These are phyloP conservation scores for Helichrysum umbraculigerum DNA, from an alignment of 129 eudicot genomes.

Conservation along the genomic window DNA sequence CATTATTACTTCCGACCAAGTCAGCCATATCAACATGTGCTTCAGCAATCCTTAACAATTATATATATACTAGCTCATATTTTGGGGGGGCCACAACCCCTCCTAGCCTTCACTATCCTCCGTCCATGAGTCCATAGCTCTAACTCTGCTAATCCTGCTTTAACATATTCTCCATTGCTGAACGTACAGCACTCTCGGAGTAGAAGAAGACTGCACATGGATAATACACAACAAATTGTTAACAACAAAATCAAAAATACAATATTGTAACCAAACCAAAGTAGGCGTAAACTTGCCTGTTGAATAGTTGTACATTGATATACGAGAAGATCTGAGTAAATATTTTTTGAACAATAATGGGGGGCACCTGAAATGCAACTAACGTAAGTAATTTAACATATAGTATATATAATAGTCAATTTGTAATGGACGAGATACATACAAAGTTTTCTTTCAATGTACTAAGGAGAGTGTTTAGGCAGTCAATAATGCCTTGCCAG, in stretches of 20 bases:
- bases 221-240: conserved; percentile 7
- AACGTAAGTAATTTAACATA: conserved; percentile 30
- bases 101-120: no score
- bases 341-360: conserved; percentile 88
- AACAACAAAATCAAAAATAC: conserved; percentile 27
- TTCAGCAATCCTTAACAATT: no score
- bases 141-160: conserved; percentile 88
- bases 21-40: no score
- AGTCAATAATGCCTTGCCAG: conserved; percentile 87
- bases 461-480: conserved; percentile 70
- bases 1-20: no score
- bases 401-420: background rate
- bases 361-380: conserved; percentile 64
- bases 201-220: conserved; percentile 66
- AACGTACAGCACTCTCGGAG: conserved; percentile 99
- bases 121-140: no score
- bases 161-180: conserved; percentile 90
- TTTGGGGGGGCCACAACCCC: no score
- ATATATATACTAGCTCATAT: no score
- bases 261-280: conserved; percentile 36
- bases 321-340: conserved; percentile 75
- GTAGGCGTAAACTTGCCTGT: conserved; percentile 51
- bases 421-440: conserved; percentile 23
- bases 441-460: conserved; percentile 88
- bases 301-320: conserved; percentile 88